Conservation (phyloP, 2,329 filamentous ascomycete genomes). For the Colletotrichum viniferum region DNA sequence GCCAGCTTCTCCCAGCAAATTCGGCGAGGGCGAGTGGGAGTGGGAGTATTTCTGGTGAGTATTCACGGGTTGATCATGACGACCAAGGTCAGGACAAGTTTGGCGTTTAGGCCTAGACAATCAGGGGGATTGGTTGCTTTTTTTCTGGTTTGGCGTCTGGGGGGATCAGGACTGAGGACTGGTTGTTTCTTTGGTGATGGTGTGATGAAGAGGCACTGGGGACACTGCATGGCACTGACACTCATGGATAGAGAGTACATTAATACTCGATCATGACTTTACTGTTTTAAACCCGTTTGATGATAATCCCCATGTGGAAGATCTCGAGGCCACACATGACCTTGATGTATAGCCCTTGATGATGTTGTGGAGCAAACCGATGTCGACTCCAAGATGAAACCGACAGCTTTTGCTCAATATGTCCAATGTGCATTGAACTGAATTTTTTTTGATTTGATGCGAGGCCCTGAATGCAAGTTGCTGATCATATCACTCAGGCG, state of each 20-base stretch:
- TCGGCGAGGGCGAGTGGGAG: background rate
- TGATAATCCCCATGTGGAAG: background rate
- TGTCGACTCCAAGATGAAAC: too few relatives aligned
- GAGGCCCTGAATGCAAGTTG: background rate
- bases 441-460: background rate
- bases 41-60: background rate
- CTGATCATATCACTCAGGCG: too few relatives aligned
- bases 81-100: background rate
- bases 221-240: background rate
- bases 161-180: background rate
- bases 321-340: background rate
- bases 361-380: background rate
- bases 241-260: conserved; percentile 12
- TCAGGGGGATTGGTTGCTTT: background rate
- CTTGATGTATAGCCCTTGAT: background rate
- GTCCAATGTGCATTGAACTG: background rate
- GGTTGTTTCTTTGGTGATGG: background rate
- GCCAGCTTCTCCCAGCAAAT: background rate
- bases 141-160: background rate
- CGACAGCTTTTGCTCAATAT: background rate
- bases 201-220: background rate
- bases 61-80: background rate
- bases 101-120: conserved; percentile 13
- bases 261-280: conserved; percentile 12
- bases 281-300: background rate